These are phyloP conservation scores for Letharia columbiana DNA, from an alignment of 495 filamentous ascomycete genomes.

Conservation along the genomic window DNA sequence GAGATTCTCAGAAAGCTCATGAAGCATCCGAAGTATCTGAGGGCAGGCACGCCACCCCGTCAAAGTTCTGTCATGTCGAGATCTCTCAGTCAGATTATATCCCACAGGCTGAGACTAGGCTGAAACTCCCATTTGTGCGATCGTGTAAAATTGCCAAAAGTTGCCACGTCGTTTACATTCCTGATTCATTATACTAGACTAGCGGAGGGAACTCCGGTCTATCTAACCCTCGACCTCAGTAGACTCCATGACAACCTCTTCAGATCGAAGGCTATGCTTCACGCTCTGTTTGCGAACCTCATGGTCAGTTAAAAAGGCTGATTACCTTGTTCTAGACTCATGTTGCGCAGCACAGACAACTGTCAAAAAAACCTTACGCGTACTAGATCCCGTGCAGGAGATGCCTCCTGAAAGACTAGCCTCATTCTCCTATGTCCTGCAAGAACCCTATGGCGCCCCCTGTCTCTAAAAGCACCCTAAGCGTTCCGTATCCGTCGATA, in stretches of 20 bases:
- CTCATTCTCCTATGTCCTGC: background rate
- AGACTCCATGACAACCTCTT: background rate
- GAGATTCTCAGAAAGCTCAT: background rate
- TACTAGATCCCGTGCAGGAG: background rate
- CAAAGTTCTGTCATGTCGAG: background rate
- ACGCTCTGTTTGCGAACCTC: background rate
- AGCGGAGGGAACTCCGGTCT: background rate
- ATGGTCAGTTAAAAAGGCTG: background rate
- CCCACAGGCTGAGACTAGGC: no score
- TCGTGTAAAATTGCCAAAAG: background rate
- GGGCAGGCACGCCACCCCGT: background rate
- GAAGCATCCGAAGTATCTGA: background rate
- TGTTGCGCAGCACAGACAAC: background rate
- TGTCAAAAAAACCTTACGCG: background rate
- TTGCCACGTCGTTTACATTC: background rate
- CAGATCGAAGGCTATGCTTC: background rate
- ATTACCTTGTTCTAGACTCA: background rate
- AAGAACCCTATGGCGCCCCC: background rate
- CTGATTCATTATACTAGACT: background rate
- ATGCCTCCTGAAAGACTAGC: background rate
- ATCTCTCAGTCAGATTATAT: background rate
- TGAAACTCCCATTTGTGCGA: background rate
- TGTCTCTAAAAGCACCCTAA: background rate
- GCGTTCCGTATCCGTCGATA: conserved; percentile 2
- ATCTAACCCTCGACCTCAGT: background rate